Base-by-base conservation (phyloP, 306 rosid genomes). In the Hippophae rhamnoides region DNA sequence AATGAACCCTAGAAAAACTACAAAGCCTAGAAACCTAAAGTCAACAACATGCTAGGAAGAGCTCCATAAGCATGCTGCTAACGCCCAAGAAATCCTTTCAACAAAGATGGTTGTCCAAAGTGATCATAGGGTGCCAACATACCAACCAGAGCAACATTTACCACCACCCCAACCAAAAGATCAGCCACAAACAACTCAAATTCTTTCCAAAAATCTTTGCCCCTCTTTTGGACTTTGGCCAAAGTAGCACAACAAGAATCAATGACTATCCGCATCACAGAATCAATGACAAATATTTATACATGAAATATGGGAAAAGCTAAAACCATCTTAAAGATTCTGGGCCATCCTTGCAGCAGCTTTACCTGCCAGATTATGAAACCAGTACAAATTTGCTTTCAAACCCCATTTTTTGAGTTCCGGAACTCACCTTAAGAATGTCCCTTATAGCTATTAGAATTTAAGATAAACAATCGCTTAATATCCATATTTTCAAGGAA, bases 191-290 rank as follows among this genome's bases (percentile, higher is more conserved):
- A 78, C 64, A 78, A 59, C 69, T 78, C 83, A 70, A 78, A 78
- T 62, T 78, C 83, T 59, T 76, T 61, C 83, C 83, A 74, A 65
- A 78, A 78, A 64, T 78, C 77, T 71, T 78, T 74, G 68, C 83
- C 83, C 66, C 83, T 70, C 71, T 78, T 74, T 67, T 78, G 83
- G 63, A 74, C 79, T 74, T 78, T 79, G 50, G 83, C 79, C 47
- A 74, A 74, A 5, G 82, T 73, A 56, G 77, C 72, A 73, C 95
- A 90, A 64, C 81, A 72, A 56, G 94, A 77, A 74, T 90, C 95
- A 68, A 90, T 85, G 66, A 90, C 76, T 5, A 90, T 87, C 95
- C 87, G 90, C 67, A 68, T 54, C 59, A 55, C 55, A 65, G 26
- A 49, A 58, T 23, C 72, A 58, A 62, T 43, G 56, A 58, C 6